Evolutionary conservation across 2,329 filamentous ascomycete genomes (phyloP), one percentile per base, ranked within the genome.

Genomic region (Colletotrichum tropicicola): DNA sequence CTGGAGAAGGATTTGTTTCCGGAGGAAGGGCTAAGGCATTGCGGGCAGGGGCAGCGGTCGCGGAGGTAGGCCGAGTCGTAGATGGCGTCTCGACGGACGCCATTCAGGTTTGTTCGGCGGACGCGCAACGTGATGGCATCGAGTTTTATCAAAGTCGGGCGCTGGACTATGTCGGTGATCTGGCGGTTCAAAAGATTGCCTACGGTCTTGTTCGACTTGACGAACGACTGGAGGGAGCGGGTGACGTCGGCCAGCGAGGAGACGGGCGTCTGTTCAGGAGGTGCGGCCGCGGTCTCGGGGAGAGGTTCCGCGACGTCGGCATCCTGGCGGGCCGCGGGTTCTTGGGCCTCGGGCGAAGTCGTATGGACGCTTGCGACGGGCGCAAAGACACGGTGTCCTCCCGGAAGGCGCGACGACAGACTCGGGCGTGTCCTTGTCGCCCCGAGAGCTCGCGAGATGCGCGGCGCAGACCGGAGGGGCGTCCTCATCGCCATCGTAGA

Each of bases 11-110:
- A 85, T 73, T 88, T 87, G 67, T 90, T 87, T 45, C 86, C 87
- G 1, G 88, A 89, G n/a, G 85, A 80, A 1, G 79, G 77, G 66
- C 89, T 85, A 55, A 85, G 79, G 72, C 88, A 90, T 10, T 70
- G 70, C 0, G 73, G 60, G 69, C 88, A 90, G 35, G 76, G 73
- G 70, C 88, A 90, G 19, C 78, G 76, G 69, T 90, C 87, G 25
- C 88, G 86, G 15, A 89, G 75, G 60, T 73, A 77, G 48, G 66
- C 45, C 2, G 70, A 59, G 19, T 56, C 60, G 9, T 19, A 57
- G 32, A 15, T 21, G n/a, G 6, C 30, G 41, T 28, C 5, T 21
- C 6, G 54, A 19, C 28, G 1, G 15, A 32, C 10, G 23, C 43
- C 23, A 8, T 45, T 45, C n/a, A n/a, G n/a, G n/a, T n/a, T n/a